Evolutionary conservation across 2,329 filamentous ascomycete species (phyloP).

Genomic region (Fusarium oxysporum): DNA sequence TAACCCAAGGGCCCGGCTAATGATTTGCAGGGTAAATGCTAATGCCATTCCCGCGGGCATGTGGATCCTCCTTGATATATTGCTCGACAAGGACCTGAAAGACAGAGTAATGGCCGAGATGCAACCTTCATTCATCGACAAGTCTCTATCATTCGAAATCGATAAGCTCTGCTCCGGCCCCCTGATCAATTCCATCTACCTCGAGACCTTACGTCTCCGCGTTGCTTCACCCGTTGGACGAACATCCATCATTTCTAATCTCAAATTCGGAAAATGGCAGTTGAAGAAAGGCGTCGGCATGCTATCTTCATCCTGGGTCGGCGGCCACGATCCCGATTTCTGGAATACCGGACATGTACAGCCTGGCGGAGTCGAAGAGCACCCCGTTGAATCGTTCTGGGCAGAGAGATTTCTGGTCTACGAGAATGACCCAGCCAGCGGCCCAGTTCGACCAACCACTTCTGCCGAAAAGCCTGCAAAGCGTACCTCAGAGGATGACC

Average conservation of each 20-base stretch:
- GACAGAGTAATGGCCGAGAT: constrained; percentile 33
- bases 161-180: constrained; percentile 38
- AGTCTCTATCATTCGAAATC: constrained; percentile 26
- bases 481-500: constrained; percentile 10
- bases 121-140: background rate
- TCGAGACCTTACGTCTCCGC: constrained; percentile 50
- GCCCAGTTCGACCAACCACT: constrained; percentile 14
- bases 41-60: constrained; percentile 40
- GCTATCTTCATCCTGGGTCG: constrained; percentile 27
- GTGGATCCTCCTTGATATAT: constrained; percentile 37
- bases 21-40: background rate
- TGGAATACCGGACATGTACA: constrained; percentile 35
- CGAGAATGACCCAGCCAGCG: constrained; percentile 33
- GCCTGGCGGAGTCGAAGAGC: constrained; percentile 8
- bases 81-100: constrained; percentile 18
- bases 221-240: constrained; percentile 38
- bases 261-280: constrained; percentile 38
- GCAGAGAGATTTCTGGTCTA: constrained; percentile 40
- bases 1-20: accelerated
- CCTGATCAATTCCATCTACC: constrained; percentile 52
- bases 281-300: constrained; percentile 29
- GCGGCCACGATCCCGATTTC: constrained; percentile 20
- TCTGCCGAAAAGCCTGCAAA: accelerated
- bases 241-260: constrained; percentile 25
- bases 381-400: constrained; percentile 38